Evolutionary conservation across 805 yeast species (phyloP), one percentile per base, ranked within the genome.

Genomic region (Candida odintsovae): DNA sequence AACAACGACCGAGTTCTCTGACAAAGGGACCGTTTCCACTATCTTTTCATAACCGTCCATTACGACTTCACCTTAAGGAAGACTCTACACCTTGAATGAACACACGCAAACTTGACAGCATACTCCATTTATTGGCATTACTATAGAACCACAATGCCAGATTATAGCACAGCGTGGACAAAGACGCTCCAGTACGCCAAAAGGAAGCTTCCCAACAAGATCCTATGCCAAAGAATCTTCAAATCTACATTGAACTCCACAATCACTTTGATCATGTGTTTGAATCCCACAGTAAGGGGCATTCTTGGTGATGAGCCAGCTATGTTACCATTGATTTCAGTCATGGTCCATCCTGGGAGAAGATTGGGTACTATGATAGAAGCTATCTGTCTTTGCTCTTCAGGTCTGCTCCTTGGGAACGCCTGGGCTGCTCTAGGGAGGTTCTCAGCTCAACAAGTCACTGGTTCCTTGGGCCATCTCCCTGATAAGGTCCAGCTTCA

Each of bases 301-400:
- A 57, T 52, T 10, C 40, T 75, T 16, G 78, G 78, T 5, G 54
- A 54, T 6, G 69, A 71, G 33, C 70, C 75, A 1, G 72, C 73
- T 11, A 67, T 75, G 69, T 55, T 74, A 11, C 73, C 76, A 0
- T 51, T 75, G 37, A 66, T 72, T 6, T 67, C 77, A 2, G 77
- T 74, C 15, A 72, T 71, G 55, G 71, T 71, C 6, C 77, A 73
- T 51, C 78, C 78, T 2, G 78, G 79, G 0, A 65, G 77, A 50
- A 64, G 80, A 43, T 62, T 73, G 2, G 75, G 78, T 20, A 68
- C 74, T 6, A 73, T 75, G 55, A 62, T 75, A 22, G 76, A 75
- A 50, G 69, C 70, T 20, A 64, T 64, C 8, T 54, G 70, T 4
- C 62, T 70, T 40, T 71, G 75, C 53, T 49, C 64, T 2, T 60